Percentiles rank a stretch among this genome's conserved stretches.
phyloP scores from a whole-genome alignment of 345 rosid species.

The Arabis hirsuta region DNA sequence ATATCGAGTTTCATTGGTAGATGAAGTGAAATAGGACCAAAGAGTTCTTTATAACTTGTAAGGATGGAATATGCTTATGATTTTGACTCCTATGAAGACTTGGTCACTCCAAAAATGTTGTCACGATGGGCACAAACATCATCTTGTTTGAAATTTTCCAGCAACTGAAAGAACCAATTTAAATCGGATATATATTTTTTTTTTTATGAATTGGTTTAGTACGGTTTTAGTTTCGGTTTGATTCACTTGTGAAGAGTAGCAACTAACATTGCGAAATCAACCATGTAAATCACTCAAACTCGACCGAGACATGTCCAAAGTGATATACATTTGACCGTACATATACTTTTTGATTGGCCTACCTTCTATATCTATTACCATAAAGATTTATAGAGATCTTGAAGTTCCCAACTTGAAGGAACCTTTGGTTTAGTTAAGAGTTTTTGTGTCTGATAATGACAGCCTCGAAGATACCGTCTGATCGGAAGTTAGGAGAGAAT shows the following conservation, averaged over 20 bases:
- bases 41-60: background rate
- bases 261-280: background rate
- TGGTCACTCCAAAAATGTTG: conserved; percentile 32
- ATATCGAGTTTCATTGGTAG: background rate
- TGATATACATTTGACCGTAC: background rate
- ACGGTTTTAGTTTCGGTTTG: conserved; percentile 7
- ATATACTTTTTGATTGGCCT: conserved; percentile 15
- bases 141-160: conserved; percentile 16
- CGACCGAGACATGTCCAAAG: background rate
- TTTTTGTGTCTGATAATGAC: conserved; percentile 51
- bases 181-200: conserved; percentile 16
- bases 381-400: conserved; percentile 28
- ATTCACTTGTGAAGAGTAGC: background rate
- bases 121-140: conserved; percentile 34
- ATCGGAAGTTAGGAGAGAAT: conserved; percentile 57
- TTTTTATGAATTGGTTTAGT: background rate
- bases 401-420: conserved; percentile 13
- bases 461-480: conserved; percentile 73
- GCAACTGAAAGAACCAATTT: background rate
- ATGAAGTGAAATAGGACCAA: conserved; percentile 30
- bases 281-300: background rate
- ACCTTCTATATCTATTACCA: conserved; percentile 18
- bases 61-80: conserved; percentile 38
- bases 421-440: conserved; percentile 23
- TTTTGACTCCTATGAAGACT: conserved; percentile 40